Conservation (phyloP, 345 rosid species). For the Sapria himalayana region DNA sequence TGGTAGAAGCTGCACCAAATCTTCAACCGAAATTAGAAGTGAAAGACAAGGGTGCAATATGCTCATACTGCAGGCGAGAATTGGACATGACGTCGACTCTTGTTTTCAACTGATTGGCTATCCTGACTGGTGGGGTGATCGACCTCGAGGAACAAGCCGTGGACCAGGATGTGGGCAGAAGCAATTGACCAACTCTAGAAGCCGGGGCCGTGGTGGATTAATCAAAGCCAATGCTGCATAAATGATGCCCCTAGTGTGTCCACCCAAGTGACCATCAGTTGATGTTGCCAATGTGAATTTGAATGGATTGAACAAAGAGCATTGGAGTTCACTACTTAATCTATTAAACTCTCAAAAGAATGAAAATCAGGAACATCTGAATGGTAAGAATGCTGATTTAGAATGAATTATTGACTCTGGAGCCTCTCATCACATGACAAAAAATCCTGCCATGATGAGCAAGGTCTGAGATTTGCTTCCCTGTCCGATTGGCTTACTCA, state of each 20-base stretch:
- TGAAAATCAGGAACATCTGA: too few relatives aligned
- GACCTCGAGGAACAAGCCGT: neutral
- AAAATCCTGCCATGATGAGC: too few relatives aligned
- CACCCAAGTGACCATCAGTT: neutral
- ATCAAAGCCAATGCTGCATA: too few relatives aligned
- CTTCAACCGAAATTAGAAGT: too few relatives aligned
- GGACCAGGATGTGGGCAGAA: neutral
- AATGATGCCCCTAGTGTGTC: too few relatives aligned
- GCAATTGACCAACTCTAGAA: too few relatives aligned
- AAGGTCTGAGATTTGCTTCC: too few relatives aligned
- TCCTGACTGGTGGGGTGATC: constrained; percentile 4
- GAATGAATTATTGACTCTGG: too few relatives aligned
- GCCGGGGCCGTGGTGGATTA: neutral
- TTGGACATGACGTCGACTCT: neutral
- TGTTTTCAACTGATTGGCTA: constrained; percentile 1
- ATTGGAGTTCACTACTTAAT: neutral
- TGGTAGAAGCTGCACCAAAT: neutral
- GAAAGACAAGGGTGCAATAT: neutral
- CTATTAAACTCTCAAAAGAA: neutral
- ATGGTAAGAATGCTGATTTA: neutral
- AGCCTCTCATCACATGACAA: too few relatives aligned
- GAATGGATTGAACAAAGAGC: neutral
- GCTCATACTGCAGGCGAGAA: neutral
- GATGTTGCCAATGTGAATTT: too few relatives aligned
- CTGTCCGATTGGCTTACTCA: too few relatives aligned